These are phyloP conservation scores for Astrothelium macrocarpum DNA, from an alignment of 495 filamentous ascomycete species.

Conservation along the genomic window DNA sequence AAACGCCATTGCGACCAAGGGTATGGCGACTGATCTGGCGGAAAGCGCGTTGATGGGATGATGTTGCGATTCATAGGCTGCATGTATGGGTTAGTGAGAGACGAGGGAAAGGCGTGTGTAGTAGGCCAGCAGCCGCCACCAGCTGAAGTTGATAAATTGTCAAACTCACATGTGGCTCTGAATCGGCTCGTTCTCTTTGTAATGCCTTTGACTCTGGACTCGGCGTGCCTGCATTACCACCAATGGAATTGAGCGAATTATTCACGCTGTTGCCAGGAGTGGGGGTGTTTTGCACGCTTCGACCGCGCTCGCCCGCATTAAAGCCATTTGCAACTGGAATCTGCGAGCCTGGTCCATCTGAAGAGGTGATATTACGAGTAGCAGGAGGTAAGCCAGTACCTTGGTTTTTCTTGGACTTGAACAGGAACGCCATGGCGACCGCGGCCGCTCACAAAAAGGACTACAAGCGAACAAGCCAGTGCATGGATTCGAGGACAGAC, in stretches of 20 bases:
- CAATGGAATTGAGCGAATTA: slow-evolving; percentile 51
- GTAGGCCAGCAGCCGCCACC: not conserved
- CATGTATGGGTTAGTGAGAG: slow-evolving; percentile 9
- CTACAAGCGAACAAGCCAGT: slow-evolving; percentile 1
- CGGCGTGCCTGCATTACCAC: slow-evolving; percentile 26
- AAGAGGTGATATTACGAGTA: slow-evolving; percentile 39
- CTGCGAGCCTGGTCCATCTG: slow-evolving; percentile 26
- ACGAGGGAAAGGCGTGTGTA: not conserved
- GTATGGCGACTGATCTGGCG: slow-evolving; percentile 57
- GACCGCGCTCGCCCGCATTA: slow-evolving; percentile 10
- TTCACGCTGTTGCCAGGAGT: slow-evolving; percentile 57
- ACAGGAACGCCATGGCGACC: slow-evolving; percentile 58
- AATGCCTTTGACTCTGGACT: slow-evolving; percentile 45
- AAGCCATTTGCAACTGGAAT: slow-evolving; percentile 30
- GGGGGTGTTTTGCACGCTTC: slow-evolving; percentile 38
- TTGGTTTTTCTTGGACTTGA: slow-evolving; percentile 57
- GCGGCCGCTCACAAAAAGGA: slow-evolving; percentile 8
- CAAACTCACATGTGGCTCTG: slow-evolving; percentile 25
- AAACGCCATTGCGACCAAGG: slow-evolving; percentile 90
- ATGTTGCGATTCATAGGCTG: slow-evolving; percentile 6
- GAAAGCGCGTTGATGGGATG: slow-evolving; percentile 19
- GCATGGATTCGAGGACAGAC: not conserved
- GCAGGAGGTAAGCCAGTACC: slow-evolving; percentile 44
- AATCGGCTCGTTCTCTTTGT: slow-evolving; percentile 36
- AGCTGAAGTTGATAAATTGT: slow-evolving; percentile 4